These are phyloP conservation scores for Cucurbita moschata DNA, from an alignment of 306 rosid species.

Conservation along the genomic window DNA sequence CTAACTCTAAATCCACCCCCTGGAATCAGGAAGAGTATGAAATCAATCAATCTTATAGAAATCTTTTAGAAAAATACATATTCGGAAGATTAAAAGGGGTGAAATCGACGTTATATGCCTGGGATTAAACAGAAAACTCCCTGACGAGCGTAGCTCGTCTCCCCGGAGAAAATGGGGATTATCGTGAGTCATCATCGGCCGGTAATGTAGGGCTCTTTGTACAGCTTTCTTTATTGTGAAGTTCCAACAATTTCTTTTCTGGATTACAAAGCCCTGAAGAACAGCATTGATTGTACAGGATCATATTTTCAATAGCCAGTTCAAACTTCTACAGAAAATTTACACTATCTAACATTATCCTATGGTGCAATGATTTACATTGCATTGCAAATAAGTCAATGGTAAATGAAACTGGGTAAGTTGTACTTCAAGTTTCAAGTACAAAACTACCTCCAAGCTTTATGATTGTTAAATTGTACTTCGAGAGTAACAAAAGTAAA, in stretches of 20 bases:
- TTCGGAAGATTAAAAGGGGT: slow-evolving; percentile 4
- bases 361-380: neutral
- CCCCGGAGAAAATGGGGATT: neutral
- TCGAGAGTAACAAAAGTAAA: neutral
- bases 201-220: slow-evolving; percentile 50
- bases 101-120: neutral
- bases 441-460: neutral
- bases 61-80: neutral
- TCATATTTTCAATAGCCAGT: neutral
- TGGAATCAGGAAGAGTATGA: neutral
- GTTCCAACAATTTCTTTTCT: slow-evolving; percentile 69
- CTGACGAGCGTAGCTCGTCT: neutral
- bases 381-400: neutral
- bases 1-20: neutral
- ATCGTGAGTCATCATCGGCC: slow-evolving; percentile 27
- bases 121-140: neutral
- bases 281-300: slow-evolving; percentile 1
- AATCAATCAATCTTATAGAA: neutral
- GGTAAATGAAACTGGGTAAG: neutral
- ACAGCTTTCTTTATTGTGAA: slow-evolving; percentile 67
- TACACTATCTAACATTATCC: neutral
- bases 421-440: neutral
- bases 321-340: neutral
- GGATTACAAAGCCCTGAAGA: slow-evolving; percentile 82
- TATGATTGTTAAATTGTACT: neutral